Conservation (phyloP, 805 yeast genomes). For the Ogataea trehalophila region DNA sequence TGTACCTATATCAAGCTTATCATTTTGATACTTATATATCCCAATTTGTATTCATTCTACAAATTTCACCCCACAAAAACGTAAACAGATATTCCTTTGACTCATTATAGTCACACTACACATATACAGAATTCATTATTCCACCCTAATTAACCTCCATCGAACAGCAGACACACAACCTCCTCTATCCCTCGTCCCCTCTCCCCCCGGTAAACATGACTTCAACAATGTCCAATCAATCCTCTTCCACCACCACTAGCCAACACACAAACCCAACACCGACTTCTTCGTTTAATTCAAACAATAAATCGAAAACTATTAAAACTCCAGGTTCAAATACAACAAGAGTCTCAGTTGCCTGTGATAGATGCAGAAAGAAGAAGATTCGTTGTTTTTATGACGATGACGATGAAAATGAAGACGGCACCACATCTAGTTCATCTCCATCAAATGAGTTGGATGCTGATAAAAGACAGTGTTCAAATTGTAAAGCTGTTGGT, state of each 20-base stretch:
- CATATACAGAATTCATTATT: too few relatives aligned
- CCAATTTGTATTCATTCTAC: too few relatives aligned
- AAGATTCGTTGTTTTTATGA: constrained; percentile 57
- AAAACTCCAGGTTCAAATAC: constrained; percentile 62
- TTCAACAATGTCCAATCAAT: too few relatives aligned
- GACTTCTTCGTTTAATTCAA: constrained; percentile 1
- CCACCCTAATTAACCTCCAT: too few relatives aligned
- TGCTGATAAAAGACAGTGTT: constrained; percentile 62
- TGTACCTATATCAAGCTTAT: too few relatives aligned
- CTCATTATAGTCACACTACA: too few relatives aligned
- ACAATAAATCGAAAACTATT: constrained; percentile 43
- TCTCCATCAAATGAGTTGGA: constrained; percentile 6
- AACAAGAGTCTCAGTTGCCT: constrained; percentile 82
- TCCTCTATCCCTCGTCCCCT: too few relatives aligned
- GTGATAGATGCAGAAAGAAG: constrained; percentile 83
- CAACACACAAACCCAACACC: not conserved
- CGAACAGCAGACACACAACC: too few relatives aligned
- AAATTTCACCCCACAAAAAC: too few relatives aligned
- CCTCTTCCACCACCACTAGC: not conserved
- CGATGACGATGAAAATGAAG: constrained; percentile 17
- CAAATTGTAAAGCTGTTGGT: constrained; percentile 80
- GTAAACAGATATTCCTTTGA: too few relatives aligned
- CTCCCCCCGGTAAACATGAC: too few relatives aligned
- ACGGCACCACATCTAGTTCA: not conserved
- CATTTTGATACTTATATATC: too few relatives aligned